A percentile compares a stretch with the other conserved stretches of the same genome.
Evolutionary conservation across 805 yeast genomes (phyloP).

Genomic region (Priceomyces fermenticarens): DNA sequence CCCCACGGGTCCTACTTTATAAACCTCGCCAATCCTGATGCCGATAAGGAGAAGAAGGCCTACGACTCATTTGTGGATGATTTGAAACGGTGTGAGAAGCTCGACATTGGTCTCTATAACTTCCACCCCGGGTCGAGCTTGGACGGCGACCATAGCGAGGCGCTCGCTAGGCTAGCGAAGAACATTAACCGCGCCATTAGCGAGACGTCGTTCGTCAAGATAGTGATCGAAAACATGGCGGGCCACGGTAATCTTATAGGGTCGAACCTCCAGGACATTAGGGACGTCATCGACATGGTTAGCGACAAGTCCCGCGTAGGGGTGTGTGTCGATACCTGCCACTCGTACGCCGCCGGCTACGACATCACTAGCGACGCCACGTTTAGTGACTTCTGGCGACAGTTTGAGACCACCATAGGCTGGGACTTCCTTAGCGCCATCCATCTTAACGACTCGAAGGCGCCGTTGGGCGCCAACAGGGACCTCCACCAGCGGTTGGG

Average conservation of each 20-base stretch:
- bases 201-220: slow-evolving; percentile 74
- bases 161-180: slow-evolving; percentile 67
- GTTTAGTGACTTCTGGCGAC: slow-evolving; percentile 67
- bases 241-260: slow-evolving; percentile 94
- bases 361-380: slow-evolving; percentile 64
- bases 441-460: slow-evolving; percentile 93
- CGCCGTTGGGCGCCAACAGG: slow-evolving; percentile 84
- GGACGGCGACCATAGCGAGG: slow-evolving; percentile 60
- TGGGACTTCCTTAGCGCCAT: slow-evolving; percentile 70
- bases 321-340: slow-evolving; percentile 95
- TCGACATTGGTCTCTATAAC: slow-evolving; percentile 83
- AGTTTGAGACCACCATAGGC: slow-evolving; percentile 76
- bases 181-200: slow-evolving; percentile 76
- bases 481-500: slow-evolving; percentile 92
- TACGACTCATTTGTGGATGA: slow-evolving; percentile 82
- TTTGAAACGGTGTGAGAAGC: slow-evolving; percentile 76
- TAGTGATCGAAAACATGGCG: slow-evolving; percentile 96
- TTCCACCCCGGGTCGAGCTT: slow-evolving; percentile 92
- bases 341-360: slow-evolving; percentile 94
- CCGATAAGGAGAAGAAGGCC: slow-evolving; percentile 72
- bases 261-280: slow-evolving; percentile 70
- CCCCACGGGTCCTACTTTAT: slow-evolving; percentile 97
- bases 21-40: slow-evolving; percentile 88
- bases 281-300: slow-evolving; percentile 70
- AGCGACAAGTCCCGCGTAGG: slow-evolving; percentile 85